Conservation (phyloP, 2,329 filamentous ascomycete species). For the Ophiosphaerella narmari region DNA sequence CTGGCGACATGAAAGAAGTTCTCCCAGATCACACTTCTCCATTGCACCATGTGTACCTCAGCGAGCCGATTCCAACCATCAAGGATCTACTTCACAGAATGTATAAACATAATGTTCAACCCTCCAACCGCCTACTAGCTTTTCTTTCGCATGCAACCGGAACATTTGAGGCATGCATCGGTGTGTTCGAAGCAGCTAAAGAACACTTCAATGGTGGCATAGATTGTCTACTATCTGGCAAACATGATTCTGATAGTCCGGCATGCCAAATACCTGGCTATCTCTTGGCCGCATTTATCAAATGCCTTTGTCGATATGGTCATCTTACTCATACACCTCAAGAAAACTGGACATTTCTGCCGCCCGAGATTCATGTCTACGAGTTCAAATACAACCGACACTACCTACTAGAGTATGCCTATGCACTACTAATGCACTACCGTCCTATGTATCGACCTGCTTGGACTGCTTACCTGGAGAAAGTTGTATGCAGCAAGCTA, state of each 20-base stretch:
- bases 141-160: slow-evolving; percentile 57
- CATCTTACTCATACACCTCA: slow-evolving; percentile 15
- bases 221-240: slow-evolving; percentile 25
- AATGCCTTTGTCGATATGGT: slow-evolving; percentile 39
- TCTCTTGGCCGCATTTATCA: slow-evolving; percentile 35
- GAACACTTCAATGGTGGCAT: slow-evolving; percentile 26
- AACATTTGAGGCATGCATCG: slow-evolving; percentile 23
- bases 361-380: slow-evolving; percentile 19
- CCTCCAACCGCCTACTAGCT: slow-evolving; percentile 57
- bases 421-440: slow-evolving; percentile 29
- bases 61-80: slow-evolving; percentile 64
- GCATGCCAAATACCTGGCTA: slow-evolving; percentile 24
- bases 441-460: slow-evolving; percentile 31
- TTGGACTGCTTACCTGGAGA: slow-evolving; percentile 37
- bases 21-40: slow-evolving; percentile 61
- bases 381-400: slow-evolving; percentile 22
- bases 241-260: slow-evolving; percentile 10
- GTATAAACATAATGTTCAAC: slow-evolving; percentile 54
- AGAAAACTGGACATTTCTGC: slow-evolving; percentile 6
- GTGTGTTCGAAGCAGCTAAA: slow-evolving; percentile 23
- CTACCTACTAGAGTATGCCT: slow-evolving; percentile 39
- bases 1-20: slow-evolving; percentile 65
- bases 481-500: slow-evolving; percentile 18
- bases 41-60: slow-evolving; percentile 68
- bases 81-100: slow-evolving; percentile 65